A percentile compares a stretch with the other conserved stretches of the same genome.
Evolutionary conservation across 345 rosid genomes (phyloP).

Genomic region (Turnera subulata): DNA sequence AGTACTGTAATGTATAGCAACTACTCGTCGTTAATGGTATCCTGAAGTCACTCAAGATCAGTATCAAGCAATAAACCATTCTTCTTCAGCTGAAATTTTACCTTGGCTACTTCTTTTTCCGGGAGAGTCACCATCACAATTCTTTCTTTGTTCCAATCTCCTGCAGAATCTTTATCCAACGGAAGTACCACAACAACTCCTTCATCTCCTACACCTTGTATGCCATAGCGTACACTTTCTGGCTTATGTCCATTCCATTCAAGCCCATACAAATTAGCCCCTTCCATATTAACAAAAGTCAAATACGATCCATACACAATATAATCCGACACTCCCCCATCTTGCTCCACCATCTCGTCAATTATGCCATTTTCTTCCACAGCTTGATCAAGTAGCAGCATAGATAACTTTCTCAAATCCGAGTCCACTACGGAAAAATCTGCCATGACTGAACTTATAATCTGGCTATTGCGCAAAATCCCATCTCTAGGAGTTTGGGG

Average conservation of each 20-base stretch:
- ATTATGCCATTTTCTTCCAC: constrained; percentile 43
- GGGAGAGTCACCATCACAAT: constrained; percentile 42
- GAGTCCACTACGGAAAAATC: constrained; percentile 32
- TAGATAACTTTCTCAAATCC: constrained; percentile 24
- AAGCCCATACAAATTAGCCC: constrained; percentile 36
- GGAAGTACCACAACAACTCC: constrained; percentile 49
- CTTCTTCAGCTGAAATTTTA: constrained; percentile 40
- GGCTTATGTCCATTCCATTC: constrained; percentile 42
- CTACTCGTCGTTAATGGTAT: too few species aligned
- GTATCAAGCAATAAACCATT: constrained; percentile 21
- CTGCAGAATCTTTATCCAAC: constrained; percentile 9
- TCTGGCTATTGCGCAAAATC: constrained; percentile 32
- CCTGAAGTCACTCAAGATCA: constrained; percentile 7
- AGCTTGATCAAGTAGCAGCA: constrained; percentile 19
- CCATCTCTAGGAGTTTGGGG: constrained; percentile 15
- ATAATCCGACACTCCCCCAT: constrained; percentile 42
- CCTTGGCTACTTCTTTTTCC: constrained; percentile 31
- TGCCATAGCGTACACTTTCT: constrained; percentile 29
- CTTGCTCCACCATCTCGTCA: constrained; percentile 34
- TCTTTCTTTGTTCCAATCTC: constrained; percentile 22
- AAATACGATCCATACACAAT: constrained; percentile 62
- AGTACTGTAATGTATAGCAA: too few species aligned
- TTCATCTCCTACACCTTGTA: constrained; percentile 57
- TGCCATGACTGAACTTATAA: constrained; percentile 35
- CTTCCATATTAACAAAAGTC: constrained; percentile 54